Evolutionary conservation across 164 flowering plant genomes (phyloP).

Genomic region (Paratinospora sagittata): DNA sequence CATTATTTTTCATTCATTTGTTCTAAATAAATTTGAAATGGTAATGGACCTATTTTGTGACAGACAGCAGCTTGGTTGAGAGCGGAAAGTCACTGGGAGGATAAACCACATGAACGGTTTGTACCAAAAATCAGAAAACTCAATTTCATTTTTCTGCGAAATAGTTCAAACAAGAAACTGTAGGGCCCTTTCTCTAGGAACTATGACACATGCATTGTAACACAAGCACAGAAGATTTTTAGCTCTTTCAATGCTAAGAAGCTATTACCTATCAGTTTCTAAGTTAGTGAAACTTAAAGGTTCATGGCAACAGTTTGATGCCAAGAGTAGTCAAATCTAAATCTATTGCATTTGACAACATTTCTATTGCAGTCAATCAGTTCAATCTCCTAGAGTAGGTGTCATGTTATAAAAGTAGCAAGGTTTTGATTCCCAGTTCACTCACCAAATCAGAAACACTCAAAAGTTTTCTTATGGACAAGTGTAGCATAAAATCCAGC

Average conservation of each 20-base stretch:
- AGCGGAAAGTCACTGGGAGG: slow-evolving; percentile 79
- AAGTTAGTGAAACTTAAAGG: background rate
- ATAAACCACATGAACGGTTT: slow-evolving; percentile 44
- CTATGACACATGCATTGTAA: background rate
- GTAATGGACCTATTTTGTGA: slow-evolving; percentile 17
- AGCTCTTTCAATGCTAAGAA: background rate
- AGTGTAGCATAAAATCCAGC: slow-evolving; percentile 1
- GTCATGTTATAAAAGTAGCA: background rate
- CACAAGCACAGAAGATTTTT: background rate
- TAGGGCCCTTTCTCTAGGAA: background rate
- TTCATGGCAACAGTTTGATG: background rate
- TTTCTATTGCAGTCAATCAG: background rate
- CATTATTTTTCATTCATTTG: slow-evolving; percentile 2
- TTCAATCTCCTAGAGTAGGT: background rate
- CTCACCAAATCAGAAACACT: background rate
- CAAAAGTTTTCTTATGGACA: background rate
- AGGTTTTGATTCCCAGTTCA: background rate
- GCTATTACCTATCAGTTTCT: background rate
- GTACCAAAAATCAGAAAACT: slow-evolving; percentile 9
- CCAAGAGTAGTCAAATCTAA: background rate
- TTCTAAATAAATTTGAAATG: background rate
- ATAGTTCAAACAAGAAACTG: background rate
- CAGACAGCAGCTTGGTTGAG: slow-evolving; percentile 86
- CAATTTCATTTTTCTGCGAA: background rate
- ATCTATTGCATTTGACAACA: background rate